A percentile compares a stretch with the other conserved stretches of the same genome.
phyloP scores from a whole-genome alignment of 805 yeast species.

The Naumovozyma baii region DNA sequence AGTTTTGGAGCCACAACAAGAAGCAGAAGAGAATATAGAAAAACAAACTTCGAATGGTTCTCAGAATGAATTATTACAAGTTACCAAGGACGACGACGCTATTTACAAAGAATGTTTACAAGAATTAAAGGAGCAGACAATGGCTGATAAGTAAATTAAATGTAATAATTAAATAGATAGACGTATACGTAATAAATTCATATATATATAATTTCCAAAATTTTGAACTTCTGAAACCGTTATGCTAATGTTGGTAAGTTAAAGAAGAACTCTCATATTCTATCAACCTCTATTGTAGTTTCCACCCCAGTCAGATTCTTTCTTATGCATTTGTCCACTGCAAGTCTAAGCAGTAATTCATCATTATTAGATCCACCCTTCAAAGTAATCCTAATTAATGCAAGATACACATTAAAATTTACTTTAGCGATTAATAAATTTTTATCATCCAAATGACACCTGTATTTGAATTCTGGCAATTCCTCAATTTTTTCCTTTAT shows the following conservation, averaged over 20 bases:
- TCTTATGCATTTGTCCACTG: conserved; percentile 24
- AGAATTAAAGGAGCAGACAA: conserved; percentile 37
- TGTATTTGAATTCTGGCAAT: conserved; percentile 43
- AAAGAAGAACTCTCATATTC: too few relatives aligned
- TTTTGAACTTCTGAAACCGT: too few relatives aligned
- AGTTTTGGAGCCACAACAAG: conserved; percentile 5
- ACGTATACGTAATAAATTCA: background rate
- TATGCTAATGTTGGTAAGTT: too few relatives aligned
- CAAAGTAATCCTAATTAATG: conserved; percentile 48
- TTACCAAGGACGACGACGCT: conserved; percentile 31
- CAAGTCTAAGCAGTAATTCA: conserved; percentile 42
- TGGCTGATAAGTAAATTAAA: conserved; percentile 1
- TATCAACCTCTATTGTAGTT: conserved; percentile 27
- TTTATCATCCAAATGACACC: conserved; percentile 36
- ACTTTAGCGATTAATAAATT: conserved; percentile 48
- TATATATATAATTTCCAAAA: too few relatives aligned
- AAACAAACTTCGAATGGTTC: conserved; percentile 5
- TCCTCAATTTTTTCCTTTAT: conserved; percentile 39
- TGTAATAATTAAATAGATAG: background rate
- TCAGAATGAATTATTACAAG: conserved; percentile 14
- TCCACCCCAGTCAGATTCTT: conserved; percentile 18
- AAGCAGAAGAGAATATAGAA: conserved; percentile 6
- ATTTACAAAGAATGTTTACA: conserved; percentile 38
- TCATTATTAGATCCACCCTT: conserved; percentile 66
- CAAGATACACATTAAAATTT: conserved; percentile 49